Conservation (phyloP, 495 filamentous ascomycete genomes). For the Penicillium manginii region DNA sequence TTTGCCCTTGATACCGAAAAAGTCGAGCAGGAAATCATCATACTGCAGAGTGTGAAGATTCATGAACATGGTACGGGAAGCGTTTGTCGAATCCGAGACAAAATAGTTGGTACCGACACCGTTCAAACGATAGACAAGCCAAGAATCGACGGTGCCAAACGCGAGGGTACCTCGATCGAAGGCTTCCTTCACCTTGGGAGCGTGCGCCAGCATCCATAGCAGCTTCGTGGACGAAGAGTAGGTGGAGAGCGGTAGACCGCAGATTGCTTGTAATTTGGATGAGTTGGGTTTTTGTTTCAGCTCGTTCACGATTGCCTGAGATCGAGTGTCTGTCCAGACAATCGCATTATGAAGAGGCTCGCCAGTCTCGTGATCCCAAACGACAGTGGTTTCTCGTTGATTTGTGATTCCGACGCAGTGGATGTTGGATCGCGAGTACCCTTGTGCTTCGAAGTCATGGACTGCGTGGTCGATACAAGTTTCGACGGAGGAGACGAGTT, state of each 20-base stretch:
- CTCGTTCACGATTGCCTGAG: conserved; percentile 73
- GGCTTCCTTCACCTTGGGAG: conserved; percentile 71
- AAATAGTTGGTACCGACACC: conserved; percentile 69
- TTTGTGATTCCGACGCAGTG: conserved; percentile 90
- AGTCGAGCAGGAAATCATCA: conserved; percentile 77
- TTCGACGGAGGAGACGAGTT: conserved; percentile 78
- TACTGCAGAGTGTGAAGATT: conserved; percentile 85
- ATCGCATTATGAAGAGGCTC: conserved; percentile 87
- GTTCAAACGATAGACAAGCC: conserved; percentile 90
- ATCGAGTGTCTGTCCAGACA: conserved; percentile 94
- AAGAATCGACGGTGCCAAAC: conserved; percentile 92
- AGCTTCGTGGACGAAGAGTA: conserved; percentile 93
- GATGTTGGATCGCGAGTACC: conserved; percentile 69
- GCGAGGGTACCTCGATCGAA: conserved; percentile 78
- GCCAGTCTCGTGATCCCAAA: conserved; percentile 88
- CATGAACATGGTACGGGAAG: conserved; percentile 96
- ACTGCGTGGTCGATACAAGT: conserved; percentile 82
- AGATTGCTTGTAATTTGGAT: conserved; percentile 69
- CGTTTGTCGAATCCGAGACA: conserved; percentile 92
- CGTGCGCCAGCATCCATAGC: conserved; percentile 79
- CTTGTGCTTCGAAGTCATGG: conserved; percentile 65
- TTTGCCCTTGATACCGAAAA: conserved; percentile 76
- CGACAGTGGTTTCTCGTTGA: conserved; percentile 91
- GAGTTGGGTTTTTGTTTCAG: conserved; percentile 68
- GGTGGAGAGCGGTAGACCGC: conserved; percentile 88